Evolutionary conservation across 176 grass and related monocot genomes (phyloP), one percentile per base, ranked within the genome.

Genomic region (Avena eriantha): DNA sequence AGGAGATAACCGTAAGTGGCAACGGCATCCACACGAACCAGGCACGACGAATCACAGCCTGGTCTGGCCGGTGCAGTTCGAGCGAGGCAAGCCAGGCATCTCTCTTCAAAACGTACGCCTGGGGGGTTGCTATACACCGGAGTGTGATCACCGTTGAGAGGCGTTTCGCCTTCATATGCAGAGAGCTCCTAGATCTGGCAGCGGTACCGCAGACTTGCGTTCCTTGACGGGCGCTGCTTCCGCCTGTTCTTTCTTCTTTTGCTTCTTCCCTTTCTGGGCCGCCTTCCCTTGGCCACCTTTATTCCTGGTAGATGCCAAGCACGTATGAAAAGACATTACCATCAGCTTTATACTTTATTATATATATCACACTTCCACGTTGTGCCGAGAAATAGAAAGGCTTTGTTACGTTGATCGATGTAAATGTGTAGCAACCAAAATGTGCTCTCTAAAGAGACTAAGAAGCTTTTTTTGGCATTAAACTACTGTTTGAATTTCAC

Each of bases 141-240:
- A 85, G 8, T 24, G 7, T 16, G 47, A n/a, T 54, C 3, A 18
- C 8, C 61, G 10, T 63, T 22, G 8, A 77, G 16, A 63, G 29
- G 36, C 29, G 29, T 29, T 29, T 29, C 29, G 29, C 71, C 22
- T 79, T 90, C 65, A 95, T 61, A 93, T 95, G 93, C 88, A 95
- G 79, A 95, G 93, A 74, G 88, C 90, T 35, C 93, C 93, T 64
- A 93, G 64, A 73, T 95, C 91, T 72, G 84, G 75, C n/a, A 57
- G 16, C 51, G 55, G 35, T 59, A 7, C 0, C 4, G 46, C 2
- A 76, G 88, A 45, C 41, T 72, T 23, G 56, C n/a, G 11, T 14
- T 63, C 56, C 82, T 73, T 48, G 4, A 74, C 50, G 0, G 49
- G 36, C 34, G 70, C 81, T 70, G 87, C 39, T 86, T 68, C 71